Evolutionary conservation across 1,139 yeast genomes (phyloP), one percentile per base, ranked within the genome.

Genomic region (Blastobotrys aristatus): DNA sequence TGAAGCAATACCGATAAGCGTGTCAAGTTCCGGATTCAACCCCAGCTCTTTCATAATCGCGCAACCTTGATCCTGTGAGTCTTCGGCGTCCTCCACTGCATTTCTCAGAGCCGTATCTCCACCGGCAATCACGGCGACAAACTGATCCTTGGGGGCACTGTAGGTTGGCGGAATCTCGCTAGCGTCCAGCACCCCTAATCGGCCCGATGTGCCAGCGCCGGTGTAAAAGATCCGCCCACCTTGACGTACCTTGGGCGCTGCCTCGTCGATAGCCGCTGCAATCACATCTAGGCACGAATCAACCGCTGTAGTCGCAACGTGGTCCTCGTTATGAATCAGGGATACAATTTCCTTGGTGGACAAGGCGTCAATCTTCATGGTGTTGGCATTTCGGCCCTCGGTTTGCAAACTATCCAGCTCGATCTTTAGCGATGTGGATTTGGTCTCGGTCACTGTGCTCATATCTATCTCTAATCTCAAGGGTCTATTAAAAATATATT

Each of bases 191-290:
- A 63, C 53, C 2, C 61, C 61, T 21, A 57, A 43, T 34, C 66
- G 49, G n/a, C 67, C 67, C 47, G 64, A 59, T 16, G 65, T 58
- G 3, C 67, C 67, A 2, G 67, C 65, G 10, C 67, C 67, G 27
- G 62, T 48, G 43, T 63, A 63, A 27, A 63, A 53, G 18, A 63
- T 44, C 24, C 67, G 48, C 5, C 66, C 67, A 0, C 62, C 64
- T 8, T 49, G 37, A 18, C 43, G 41, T 8, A 63, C 50, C 37
- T 52, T 53, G 4, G 66, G 66, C 21, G 51, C 56, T n/a, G 61
- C 49, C 11, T 44, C 56, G 30, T 63, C 67, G 8, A 61, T 56
- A 4, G 61, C 61, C 2, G 49, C 52, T 2, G 63, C 55, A 32
- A 63, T 53, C 4, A 40, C 47, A 14, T 55, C 53, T n/a, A 55